Percentiles rank a stretch among this genome's conserved stretches.
These are phyloP conservation scores for Biancaea sappan DNA, from an alignment of 306 rosid genomes.

Conservation along the genomic window DNA sequence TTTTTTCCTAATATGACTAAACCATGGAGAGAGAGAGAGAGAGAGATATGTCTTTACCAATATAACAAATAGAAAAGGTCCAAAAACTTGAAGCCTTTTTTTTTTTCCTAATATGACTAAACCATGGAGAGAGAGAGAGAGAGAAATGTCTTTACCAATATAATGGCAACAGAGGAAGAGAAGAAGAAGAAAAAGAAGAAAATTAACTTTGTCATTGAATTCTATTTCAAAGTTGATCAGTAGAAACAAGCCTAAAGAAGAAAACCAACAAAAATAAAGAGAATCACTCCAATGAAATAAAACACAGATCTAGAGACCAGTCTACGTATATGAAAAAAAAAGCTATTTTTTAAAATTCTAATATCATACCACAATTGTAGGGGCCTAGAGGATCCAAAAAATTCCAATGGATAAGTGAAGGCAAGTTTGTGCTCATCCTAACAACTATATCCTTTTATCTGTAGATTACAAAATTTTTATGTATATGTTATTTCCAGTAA, in stretches of 20 bases:
- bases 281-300: slow-evolving; percentile 2
- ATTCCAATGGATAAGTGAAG: slow-evolving; percentile 78
- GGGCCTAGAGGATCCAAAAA: slow-evolving; percentile 96
- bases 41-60: slow-evolving; percentile 10
- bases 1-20: not conserved
- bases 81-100: not conserved
- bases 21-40: not conserved
- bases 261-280: slow-evolving; percentile 10
- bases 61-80: slow-evolving; percentile 15
- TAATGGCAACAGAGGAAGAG: slow-evolving; percentile 11
- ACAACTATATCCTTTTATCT: slow-evolving; percentile 96
- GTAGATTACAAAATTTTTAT: slow-evolving; percentile 44
- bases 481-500: slow-evolving; percentile 28
- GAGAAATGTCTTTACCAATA: slow-evolving; percentile 12
- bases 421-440: slow-evolving; percentile 91
- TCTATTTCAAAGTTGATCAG: slow-evolving; percentile 20
- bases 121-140: not conserved
- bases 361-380: slow-evolving; percentile 91
- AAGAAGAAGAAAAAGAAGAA: not conserved
- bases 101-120: not conserved
- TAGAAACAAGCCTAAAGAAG: slow-evolving; percentile 28
- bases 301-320: slow-evolving; percentile 7
- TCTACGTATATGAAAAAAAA: slow-evolving; percentile 15
- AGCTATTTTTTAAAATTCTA: not conserved
- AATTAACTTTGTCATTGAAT: slow-evolving; percentile 9